These are phyloP conservation scores for Caloboletus firmus DNA, from an alignment of 1,284 basidiomycete genomes.

Conservation along the genomic window DNA sequence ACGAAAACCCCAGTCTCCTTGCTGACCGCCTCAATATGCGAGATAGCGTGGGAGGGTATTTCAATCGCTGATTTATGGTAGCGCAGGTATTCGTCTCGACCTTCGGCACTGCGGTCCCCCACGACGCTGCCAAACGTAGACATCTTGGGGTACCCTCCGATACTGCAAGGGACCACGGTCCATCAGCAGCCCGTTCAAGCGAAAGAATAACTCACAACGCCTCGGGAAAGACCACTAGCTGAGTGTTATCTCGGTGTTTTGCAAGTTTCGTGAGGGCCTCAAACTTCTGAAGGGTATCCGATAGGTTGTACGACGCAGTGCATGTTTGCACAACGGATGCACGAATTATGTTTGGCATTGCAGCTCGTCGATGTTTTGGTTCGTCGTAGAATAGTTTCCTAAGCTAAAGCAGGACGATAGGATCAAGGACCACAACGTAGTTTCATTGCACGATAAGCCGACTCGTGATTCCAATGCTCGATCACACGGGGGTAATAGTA, in stretches of 20 bases:
- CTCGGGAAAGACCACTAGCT: constrained; percentile 71
- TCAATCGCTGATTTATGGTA: constrained; percentile 60
- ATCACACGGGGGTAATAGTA: constrained; percentile 5
- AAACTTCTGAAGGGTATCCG: constrained; percentile 57
- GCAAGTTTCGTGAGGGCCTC: constrained; percentile 51
- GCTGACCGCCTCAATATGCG: constrained; percentile 52
- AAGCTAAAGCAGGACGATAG: not conserved
- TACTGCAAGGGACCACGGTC: constrained; percentile 37
- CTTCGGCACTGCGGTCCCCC: constrained; percentile 51
- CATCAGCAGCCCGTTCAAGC: not conserved
- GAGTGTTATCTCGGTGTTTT: constrained; percentile 49
- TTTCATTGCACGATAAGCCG: constrained; percentile 6
- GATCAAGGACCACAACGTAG: not conserved
- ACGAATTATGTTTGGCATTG: constrained; percentile 31
- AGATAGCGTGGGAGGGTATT: constrained; percentile 52
- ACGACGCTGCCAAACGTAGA: constrained; percentile 59
- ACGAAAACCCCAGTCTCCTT: constrained; percentile 56
- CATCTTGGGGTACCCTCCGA: constrained; percentile 68
- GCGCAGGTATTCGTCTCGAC: constrained; percentile 60
- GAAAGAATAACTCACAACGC: constrained; percentile 53
- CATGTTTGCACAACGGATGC: constrained; percentile 60
- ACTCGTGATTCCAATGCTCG: constrained; percentile 3
- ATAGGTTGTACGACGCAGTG: constrained; percentile 53
- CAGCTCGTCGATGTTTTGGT: not conserved
- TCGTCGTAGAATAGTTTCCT: not conserved